Evolutionary conservation across 1,284 basidiomycete genomes (phyloP).

Genomic region (Calocybe gambosa): DNA sequence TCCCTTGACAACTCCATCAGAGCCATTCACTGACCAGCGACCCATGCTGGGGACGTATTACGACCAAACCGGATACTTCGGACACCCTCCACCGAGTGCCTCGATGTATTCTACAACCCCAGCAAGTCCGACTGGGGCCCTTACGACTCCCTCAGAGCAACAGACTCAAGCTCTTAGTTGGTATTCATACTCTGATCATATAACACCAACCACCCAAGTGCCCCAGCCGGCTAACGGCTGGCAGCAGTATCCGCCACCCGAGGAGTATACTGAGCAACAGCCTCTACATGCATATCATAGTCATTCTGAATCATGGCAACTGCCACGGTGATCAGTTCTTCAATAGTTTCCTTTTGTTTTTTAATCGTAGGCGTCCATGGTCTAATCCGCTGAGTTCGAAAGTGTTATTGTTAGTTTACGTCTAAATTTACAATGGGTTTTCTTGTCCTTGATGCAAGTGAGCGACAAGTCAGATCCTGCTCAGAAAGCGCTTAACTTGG

Average conservation of each 20-base stretch:
- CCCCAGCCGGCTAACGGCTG: background rate
- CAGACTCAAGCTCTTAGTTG: background rate
- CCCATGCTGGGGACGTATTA: background rate
- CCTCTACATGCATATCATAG: background rate
- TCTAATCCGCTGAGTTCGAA: too few species aligned
- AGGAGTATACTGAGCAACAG: background rate
- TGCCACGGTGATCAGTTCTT: background rate
- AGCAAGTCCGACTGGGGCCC: background rate
- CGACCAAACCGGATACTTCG: conserved; percentile 1
- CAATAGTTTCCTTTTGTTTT: background rate
- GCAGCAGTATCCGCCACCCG: background rate
- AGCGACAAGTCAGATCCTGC: background rate
- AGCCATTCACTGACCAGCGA: background rate
- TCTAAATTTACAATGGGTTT: background rate
- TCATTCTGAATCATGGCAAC: background rate
- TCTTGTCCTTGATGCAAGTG: background rate
- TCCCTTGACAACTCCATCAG: background rate
- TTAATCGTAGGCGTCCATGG: background rate
- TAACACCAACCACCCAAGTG: background rate
- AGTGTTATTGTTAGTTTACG: background rate
- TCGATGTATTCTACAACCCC: background rate
- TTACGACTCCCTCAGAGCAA: background rate
- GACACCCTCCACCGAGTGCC: background rate
- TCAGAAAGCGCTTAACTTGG: conserved; percentile 28
- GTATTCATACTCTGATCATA: conserved; percentile 3